Evolutionary conservation across 306 rosid genomes (phyloP).

Genomic region (Prunus mume): DNA sequence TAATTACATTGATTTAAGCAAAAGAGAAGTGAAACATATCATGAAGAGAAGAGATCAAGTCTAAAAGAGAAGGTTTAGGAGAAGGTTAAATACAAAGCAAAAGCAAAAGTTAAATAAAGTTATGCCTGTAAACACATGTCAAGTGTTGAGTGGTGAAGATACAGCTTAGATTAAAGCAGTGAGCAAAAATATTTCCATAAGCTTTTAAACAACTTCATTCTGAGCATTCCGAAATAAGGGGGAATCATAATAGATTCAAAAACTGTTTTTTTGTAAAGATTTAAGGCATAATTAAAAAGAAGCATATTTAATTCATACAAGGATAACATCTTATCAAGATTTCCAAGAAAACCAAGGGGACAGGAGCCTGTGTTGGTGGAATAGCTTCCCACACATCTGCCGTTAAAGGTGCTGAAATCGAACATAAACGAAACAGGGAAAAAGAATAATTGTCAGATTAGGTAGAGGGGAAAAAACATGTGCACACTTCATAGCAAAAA

Average conservation of each 20-base stretch:
- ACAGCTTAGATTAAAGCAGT: too few relatives aligned
- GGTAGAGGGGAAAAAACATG: background rate
- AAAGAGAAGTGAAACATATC: too few relatives aligned
- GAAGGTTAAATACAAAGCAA: too few relatives aligned
- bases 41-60: too few relatives aligned
- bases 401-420: constrained; percentile 9
- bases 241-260: too few relatives aligned
- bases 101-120: too few relatives aligned
- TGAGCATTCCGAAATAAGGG: too few relatives aligned
- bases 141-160: too few relatives aligned
- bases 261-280: background rate
- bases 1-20: too few relatives aligned
- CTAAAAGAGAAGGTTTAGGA: too few relatives aligned
- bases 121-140: accelerated
- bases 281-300: background rate
- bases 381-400: constrained; percentile 39
- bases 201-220: too few relatives aligned
- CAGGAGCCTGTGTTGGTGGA: constrained; percentile 16
- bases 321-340: background rate
- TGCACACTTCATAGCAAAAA: background rate
- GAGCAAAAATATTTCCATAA: too few relatives aligned
- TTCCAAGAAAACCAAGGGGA: background rate
- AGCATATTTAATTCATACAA: background rate
- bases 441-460: background rate
- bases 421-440: background rate